Base-by-base conservation (phyloP, 192 early-diverging fungal species). In the Coemansia sp. region DNA sequence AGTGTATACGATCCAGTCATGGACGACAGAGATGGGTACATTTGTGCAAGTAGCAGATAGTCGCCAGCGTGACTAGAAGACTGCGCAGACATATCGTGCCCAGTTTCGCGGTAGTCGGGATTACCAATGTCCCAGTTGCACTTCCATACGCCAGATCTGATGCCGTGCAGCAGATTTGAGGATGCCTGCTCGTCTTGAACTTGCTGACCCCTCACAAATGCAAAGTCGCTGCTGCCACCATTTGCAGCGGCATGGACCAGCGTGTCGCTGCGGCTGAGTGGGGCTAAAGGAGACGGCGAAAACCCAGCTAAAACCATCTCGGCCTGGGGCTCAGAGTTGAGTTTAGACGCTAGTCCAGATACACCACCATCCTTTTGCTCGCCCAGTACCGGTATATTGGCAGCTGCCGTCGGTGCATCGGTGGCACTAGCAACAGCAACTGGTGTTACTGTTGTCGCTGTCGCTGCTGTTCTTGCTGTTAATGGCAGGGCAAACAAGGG, bases 401-500 rank as follows among this genome's bases (percentile, higher is more conserved):
- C 34, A 13, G 62, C 50, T 19, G 4, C 62, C 8, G 62, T 29
- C 5, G 15, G 38, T 3, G 50, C 62, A 24, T 46, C 45, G 55
- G 34, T 40, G 24, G 63, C 2, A 51, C 55, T 70, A 41, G 42
- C 67, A 67, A 41, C 17, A 40, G 8, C 66, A 22, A 20, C 22
- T 38, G 19, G 22, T 24, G 39, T 15, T 38, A 27, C 44, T 46
- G 19, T 38, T 29, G 15, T 39, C n/a, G 66, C 39, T 11, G 24
- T 34, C 19, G 10, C 58, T 38, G 32, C 34, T 39, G 39, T 15
- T 38, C 5, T 34, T 46, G 45, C 27, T 15, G 19, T 2, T 24
- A 64, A 39, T 20, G 44, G 42, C 8, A 58, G 87, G 31, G 87
- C 78, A 39, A 80, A 80, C 61, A 98, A 72, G 8, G 90, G 86